Conservation (phyloP, 805 yeast genomes). For the Komagataella phaffii region DNA sequence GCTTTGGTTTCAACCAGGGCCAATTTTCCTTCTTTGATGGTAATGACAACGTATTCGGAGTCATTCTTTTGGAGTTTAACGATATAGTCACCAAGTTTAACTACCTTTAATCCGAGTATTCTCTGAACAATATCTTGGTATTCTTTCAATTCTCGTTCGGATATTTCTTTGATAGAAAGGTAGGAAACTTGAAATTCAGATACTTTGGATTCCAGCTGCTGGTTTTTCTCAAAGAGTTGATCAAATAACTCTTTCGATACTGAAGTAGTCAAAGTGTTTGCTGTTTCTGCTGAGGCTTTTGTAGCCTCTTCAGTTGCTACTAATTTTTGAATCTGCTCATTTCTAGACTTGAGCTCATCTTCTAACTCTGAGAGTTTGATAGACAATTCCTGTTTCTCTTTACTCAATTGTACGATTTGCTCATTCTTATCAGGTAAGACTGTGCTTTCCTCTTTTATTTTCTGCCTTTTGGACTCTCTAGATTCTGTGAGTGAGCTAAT, state of each 20-base stretch:
- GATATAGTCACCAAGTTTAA: not conserved
- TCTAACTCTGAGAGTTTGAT: not conserved
- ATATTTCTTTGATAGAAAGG: not conserved
- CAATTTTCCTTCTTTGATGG: not conserved
- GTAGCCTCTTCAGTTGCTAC: not conserved
- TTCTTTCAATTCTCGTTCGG: not conserved
- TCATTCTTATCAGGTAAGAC: not conserved
- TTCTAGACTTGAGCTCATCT: not conserved
- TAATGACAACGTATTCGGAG: not conserved
- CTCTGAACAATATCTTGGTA: not conserved
- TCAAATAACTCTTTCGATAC: not conserved
- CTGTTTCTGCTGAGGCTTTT: not conserved
- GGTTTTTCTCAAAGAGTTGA: not conserved
- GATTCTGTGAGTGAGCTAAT: not conserved
- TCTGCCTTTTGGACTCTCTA: not conserved
- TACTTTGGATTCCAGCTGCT: not conserved
- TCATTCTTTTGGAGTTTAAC: not conserved
- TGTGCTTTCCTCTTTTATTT: not conserved
- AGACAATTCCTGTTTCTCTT: not conserved
- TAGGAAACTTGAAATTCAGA: not conserved
- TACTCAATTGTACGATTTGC: not conserved
- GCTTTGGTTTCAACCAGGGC: not conserved
- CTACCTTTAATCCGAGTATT: not conserved
- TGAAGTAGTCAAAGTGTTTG: not conserved
- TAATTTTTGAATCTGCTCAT: not conserved